Conservation (phyloP, 192 early-diverging fungal genomes). For the Rhizoclosmatium sp. region DNA sequence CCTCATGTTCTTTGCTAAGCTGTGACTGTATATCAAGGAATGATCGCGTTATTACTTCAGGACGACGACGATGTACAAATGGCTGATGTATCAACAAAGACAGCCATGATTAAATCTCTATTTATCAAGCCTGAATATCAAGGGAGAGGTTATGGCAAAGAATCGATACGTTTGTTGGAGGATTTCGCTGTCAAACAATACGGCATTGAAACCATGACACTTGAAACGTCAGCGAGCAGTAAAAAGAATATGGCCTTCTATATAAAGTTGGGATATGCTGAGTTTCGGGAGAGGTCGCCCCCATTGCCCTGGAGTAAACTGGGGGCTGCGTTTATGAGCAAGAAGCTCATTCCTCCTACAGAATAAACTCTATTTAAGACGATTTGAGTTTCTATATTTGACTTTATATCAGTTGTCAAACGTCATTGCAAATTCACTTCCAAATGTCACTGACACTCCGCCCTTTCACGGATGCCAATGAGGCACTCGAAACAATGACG, state of each 20-base stretch:
- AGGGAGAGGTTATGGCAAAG: constrained; percentile 4
- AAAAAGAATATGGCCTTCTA: not conserved
- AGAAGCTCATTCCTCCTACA: too few relatives aligned
- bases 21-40: not conserved
- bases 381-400: too few relatives aligned
- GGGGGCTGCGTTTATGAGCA: too few relatives aligned
- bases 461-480: not conserved
- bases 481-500: not conserved
- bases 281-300: not conserved
- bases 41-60: not conserved
- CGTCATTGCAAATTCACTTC: too few relatives aligned
- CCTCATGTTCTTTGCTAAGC: not conserved
- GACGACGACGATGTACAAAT: not conserved
- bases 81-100: not conserved
- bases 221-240: not conserved
- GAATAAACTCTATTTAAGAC: too few relatives aligned
- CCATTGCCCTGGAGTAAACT: too few relatives aligned
- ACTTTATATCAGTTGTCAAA: too few relatives aligned
- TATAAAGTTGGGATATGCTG: not conserved
- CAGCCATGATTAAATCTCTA: not conserved
- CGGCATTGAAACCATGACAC: not conserved
- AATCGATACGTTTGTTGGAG: not conserved
- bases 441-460: not conserved
- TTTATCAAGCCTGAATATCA: not conserved
- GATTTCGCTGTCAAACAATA: not conserved